A percentile compares a stretch with the other conserved stretches of the same genome.
Evolutionary conservation across 441 rosid species (phyloP).

Genomic region (Euphorbia celastroides): DNA sequence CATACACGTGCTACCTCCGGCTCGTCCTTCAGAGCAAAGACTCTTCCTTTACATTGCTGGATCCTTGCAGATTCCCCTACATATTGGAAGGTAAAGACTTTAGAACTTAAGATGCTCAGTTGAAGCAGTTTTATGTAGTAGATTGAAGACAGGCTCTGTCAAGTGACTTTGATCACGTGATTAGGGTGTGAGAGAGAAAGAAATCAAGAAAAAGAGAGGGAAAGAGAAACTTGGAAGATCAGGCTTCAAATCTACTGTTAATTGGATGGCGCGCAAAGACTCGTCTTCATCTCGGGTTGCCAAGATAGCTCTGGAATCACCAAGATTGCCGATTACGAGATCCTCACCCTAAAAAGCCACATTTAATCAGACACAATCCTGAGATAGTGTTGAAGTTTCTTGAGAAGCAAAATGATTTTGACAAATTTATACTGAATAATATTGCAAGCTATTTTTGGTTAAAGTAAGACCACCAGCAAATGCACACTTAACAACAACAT

Average conservation of each 20-base stretch:
- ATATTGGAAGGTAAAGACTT: slow-evolving; percentile 16
- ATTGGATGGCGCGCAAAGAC: slow-evolving; percentile 63
- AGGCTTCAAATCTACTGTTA: slow-evolving; percentile 94
- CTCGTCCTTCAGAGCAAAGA: slow-evolving; percentile 85
- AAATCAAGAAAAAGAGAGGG: slow-evolving; percentile 29
- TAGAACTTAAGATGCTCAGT: neutral
- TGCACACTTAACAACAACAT: neutral
- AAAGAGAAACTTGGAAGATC: slow-evolving; percentile 77
- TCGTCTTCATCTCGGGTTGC: slow-evolving; percentile 67
- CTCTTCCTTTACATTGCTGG: slow-evolving; percentile 75
- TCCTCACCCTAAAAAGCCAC: slow-evolving; percentile 53
- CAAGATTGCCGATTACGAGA: slow-evolving; percentile 81
- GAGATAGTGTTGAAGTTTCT: neutral
- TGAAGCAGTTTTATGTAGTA: slow-evolving; percentile 6
- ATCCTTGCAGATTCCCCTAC: slow-evolving; percentile 92
- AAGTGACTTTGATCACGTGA: too few relatives aligned
- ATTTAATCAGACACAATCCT: neutral
- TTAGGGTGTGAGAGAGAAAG: slow-evolving; percentile 18
- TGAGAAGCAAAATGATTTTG: slow-evolving; percentile 4
- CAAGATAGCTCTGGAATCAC: slow-evolving; percentile 89
- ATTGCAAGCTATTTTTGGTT: neutral
- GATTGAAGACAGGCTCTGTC: slow-evolving; percentile 2
- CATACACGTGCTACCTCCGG: slow-evolving; percentile 91
- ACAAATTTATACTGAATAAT: neutral
- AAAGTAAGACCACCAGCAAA: neutral